Percentiles rank a stretch among this genome's conserved stretches.
Evolutionary conservation across 495 filamentous ascomycete species (phyloP).

Genomic region (Penicillium canescens): DNA sequence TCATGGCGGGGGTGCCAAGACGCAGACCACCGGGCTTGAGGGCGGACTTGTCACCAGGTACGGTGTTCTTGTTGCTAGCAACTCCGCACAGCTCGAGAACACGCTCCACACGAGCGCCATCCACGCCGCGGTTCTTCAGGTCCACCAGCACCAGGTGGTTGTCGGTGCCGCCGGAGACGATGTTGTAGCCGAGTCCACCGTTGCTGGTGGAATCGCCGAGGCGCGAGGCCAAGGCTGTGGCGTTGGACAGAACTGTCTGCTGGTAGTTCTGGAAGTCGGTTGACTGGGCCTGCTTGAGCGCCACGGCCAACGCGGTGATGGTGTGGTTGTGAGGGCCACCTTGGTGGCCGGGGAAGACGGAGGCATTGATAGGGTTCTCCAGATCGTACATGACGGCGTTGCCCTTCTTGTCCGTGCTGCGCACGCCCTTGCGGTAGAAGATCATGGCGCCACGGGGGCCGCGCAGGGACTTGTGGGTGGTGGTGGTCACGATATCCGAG

Average conservation of each 20-base stretch:
- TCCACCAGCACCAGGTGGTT: slow-evolving; percentile 97
- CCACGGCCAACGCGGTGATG: slow-evolving; percentile 92
- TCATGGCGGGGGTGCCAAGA: slow-evolving; percentile 96
- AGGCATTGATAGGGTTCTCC: slow-evolving; percentile 90
- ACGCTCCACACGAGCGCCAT: slow-evolving; percentile 92
- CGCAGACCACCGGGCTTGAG: slow-evolving; percentile 89
- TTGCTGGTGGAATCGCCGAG: slow-evolving; percentile 71
- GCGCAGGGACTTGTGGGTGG: slow-evolving; percentile 93
- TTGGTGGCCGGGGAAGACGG: slow-evolving; percentile 98
- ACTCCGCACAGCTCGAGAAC: slow-evolving; percentile 93
- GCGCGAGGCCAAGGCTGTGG: slow-evolving; percentile 77
- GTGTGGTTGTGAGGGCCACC: slow-evolving; percentile 99
- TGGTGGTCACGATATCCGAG: slow-evolving; percentile 97
- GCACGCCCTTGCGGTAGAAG: slow-evolving; percentile 91
- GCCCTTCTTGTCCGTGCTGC: slow-evolving; percentile 85
- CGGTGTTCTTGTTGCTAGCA: slow-evolving; percentile 98
- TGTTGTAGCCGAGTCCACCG: slow-evolving; percentile 80
- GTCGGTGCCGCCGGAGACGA: slow-evolving; percentile 92
- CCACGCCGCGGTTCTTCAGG: slow-evolving; percentile 84
- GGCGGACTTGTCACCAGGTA: slow-evolving; percentile 91
- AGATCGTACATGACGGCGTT: slow-evolving; percentile 84
- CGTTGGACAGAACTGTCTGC: slow-evolving; percentile 80
- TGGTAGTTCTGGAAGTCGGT: slow-evolving; percentile 91
- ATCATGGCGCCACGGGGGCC: slow-evolving; percentile 97
- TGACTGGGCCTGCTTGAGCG: slow-evolving; percentile 87